A percentile compares a stretch with the other conserved stretches of the same genome.
Conservation (phyloP, 2,329 filamentous ascomycete species). For the Mariannaea sp. region DNA sequence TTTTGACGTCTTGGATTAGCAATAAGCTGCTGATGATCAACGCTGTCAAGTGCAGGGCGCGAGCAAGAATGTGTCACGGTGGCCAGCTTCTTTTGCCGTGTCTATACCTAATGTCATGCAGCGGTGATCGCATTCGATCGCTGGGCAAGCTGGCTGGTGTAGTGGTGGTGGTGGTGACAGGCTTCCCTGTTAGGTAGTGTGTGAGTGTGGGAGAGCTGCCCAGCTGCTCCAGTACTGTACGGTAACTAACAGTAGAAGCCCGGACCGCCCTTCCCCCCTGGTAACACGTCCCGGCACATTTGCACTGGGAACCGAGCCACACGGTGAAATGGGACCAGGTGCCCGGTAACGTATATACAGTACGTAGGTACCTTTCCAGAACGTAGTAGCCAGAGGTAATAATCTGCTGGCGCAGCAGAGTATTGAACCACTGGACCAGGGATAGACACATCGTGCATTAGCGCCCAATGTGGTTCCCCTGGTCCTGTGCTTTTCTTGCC, state of each 20-base stretch:
- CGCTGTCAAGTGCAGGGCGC: not conserved
- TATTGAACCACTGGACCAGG: conserved; percentile 27
- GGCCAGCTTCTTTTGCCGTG: too few species aligned
- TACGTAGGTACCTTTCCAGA: conserved; percentile 6
- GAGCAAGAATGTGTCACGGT: conserved; percentile 3
- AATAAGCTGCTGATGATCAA: not conserved
- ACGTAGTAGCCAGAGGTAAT: too few species aligned
- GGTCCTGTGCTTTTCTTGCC: too few species aligned
- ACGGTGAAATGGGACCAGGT: too few species aligned
- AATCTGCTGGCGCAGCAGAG: conserved; percentile 10
- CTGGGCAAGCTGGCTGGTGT: too few species aligned
- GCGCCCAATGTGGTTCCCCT: conserved; percentile 29
- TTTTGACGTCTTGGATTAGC: not conserved
- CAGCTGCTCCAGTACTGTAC: not conserved
- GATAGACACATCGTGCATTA: conserved; percentile 41
- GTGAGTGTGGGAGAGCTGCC: too few species aligned
- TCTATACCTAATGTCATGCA: not conserved
- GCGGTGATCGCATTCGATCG: conserved; percentile 3
- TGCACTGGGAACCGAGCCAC: too few species aligned
- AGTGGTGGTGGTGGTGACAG: conserved; percentile 4
- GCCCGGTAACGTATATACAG: too few species aligned
- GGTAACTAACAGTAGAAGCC: conserved; percentile 6
- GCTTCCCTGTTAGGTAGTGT: too few species aligned
- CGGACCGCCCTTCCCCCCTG: conserved; percentile 13
- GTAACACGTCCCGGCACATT: too few species aligned